Evolutionary conservation across 2,329 filamentous ascomycete species (phyloP).

Genomic region (Hymenoscyphus linearis): DNA sequence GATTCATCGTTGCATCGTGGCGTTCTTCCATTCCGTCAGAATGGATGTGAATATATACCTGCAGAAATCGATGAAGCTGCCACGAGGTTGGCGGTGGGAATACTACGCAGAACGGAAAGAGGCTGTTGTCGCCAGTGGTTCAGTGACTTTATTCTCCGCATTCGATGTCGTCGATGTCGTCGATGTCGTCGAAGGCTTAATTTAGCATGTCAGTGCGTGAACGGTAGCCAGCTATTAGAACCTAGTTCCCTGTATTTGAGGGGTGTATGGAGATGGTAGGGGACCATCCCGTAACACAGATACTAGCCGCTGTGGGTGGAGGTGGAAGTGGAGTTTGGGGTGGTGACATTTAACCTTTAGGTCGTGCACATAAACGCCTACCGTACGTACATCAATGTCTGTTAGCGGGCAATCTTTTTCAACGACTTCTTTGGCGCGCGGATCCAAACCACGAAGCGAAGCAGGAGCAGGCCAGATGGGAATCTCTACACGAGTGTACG

Average conservation of each 20-base stretch:
- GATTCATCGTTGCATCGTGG: constrained; percentile 4
- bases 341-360: constrained; percentile 3
- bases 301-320: background rate
- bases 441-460: background rate
- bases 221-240: constrained; percentile 10
- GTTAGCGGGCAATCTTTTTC: constrained; percentile 1
- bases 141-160: background rate
- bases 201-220: constrained; percentile 8
- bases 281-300: background rate
- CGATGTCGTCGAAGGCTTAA: constrained; percentile 14
- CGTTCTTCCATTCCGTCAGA: background rate
- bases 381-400: background rate
- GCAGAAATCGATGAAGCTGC: background rate
- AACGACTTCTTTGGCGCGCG: background rate
- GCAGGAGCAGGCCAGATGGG: background rate
- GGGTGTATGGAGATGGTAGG: background rate
- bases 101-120: background rate
- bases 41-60: background rate
- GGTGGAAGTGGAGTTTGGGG: background rate
- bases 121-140: background rate
- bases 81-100: background rate
- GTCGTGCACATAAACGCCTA: constrained; percentile 2
- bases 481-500: background rate
- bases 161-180: constrained; percentile 11
- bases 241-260: constrained; percentile 13